Conservation (phyloP, 345 rosid genomes). For the Eucalyptus microcorys region DNA sequence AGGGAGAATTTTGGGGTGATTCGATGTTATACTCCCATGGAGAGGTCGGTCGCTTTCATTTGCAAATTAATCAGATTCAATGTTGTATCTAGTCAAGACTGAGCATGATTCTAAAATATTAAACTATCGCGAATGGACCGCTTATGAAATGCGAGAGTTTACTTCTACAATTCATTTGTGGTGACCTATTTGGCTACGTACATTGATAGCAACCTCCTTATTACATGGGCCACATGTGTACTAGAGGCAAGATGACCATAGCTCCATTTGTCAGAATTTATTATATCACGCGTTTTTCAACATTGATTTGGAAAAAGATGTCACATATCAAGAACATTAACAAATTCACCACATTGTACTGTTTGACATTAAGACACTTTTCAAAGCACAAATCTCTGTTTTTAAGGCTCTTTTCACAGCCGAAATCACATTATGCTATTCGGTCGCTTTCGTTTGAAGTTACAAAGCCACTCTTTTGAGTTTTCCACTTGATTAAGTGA, state of each 20-base stretch:
- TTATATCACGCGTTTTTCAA: not conserved
- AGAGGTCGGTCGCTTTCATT: not conserved
- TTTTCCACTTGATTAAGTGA: not conserved
- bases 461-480: not conserved
- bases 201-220: not conserved
- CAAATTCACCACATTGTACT: fast-evolving
- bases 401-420: not conserved
- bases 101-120: fast-evolving
- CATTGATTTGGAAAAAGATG: not conserved
- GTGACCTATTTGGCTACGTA: not conserved
- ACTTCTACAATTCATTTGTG: fast-evolving
- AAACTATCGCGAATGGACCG: fast-evolving
- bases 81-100: fast-evolving
- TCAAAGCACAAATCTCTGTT: not conserved
- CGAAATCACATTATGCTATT: not conserved
- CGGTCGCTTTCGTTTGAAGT: not conserved
- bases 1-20: not conserved
- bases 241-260: not conserved
- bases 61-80: not conserved
- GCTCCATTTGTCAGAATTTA: fast-evolving
- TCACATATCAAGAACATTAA: not conserved
- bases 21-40: fast-evolving
- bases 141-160: not conserved
- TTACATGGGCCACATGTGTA: not conserved
- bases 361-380: not conserved